These are phyloP conservation scores for Tuber calosporum DNA, from an alignment of 495 filamentous ascomycete genomes.

Conservation along the genomic window DNA sequence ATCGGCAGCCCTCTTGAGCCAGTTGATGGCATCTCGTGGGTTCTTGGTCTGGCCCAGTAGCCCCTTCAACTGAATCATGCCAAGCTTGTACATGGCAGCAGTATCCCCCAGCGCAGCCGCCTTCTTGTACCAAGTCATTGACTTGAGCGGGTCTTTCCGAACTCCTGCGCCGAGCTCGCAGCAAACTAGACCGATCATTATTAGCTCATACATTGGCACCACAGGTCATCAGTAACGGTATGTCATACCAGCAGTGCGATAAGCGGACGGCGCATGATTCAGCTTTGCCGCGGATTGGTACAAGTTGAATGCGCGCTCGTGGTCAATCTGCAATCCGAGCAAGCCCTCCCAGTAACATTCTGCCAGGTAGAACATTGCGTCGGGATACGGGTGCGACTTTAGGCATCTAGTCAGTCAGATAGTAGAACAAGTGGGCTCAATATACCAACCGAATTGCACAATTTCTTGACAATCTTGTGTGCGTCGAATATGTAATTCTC, in stretches of 20 bases:
- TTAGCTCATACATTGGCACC: background rate
- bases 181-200: conserved; percentile 54
- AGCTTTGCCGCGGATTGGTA: conserved; percentile 91
- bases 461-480: conserved; percentile 82
- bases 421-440: conserved; percentile 3
- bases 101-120: conserved; percentile 83
- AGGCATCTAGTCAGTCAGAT: conserved; percentile 3
- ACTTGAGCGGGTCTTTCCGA: conserved; percentile 79
- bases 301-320: conserved; percentile 81
- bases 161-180: conserved; percentile 97
- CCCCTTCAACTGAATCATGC: conserved; percentile 77
- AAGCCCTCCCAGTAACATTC: conserved; percentile 76
- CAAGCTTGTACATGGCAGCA: conserved; percentile 96
- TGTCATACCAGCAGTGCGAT: conserved; percentile 63
- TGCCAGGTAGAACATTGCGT: conserved; percentile 90
- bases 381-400: conserved; percentile 52
- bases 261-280: conserved; percentile 77
- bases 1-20: conserved; percentile 89
- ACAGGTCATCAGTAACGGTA: background rate
- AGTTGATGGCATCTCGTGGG: conserved; percentile 73
- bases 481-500: conserved; percentile 81
- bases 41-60: conserved; percentile 84
- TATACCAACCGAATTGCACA: conserved; percentile 51
- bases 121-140: conserved; percentile 95
- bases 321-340: conserved; percentile 64